Evolutionary conservation across 352 stramenopile species (phyloP).

Genomic region (Pythium diclinum): DNA sequence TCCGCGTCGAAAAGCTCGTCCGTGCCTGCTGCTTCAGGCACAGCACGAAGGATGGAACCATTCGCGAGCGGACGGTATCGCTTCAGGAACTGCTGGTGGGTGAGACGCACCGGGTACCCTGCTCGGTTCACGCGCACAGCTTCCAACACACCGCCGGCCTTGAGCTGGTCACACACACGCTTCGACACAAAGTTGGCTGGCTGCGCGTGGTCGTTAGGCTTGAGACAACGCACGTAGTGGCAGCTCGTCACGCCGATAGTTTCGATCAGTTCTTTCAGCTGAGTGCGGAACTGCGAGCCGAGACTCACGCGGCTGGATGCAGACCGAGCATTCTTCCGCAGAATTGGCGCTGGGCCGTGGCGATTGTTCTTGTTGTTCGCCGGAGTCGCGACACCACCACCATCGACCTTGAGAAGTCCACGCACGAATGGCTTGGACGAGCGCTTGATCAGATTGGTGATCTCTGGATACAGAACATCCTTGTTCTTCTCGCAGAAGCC

Average conservation of each 20-base stretch:
- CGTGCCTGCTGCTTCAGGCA: slow-evolving; percentile 49
- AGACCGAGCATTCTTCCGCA: slow-evolving; percentile 36
- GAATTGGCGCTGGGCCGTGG: slow-evolving; percentile 19
- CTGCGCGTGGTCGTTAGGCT: slow-evolving; percentile 96
- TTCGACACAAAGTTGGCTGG: slow-evolving; percentile 79
- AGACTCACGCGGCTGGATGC: slow-evolving; percentile 56
- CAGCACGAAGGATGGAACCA: slow-evolving; percentile 51
- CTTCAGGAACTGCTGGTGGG: slow-evolving; percentile 91
- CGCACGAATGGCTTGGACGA: slow-evolving; percentile 73
- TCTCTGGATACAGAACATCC: slow-evolving; percentile 87
- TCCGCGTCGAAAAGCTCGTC: slow-evolving; percentile 53
- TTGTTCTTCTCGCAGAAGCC: slow-evolving; percentile 97
- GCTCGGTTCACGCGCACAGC: slow-evolving; percentile 96
- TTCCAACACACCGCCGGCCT: slow-evolving; percentile 98
- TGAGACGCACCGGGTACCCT: slow-evolving; percentile 97
- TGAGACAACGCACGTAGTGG: slow-evolving; percentile 99
- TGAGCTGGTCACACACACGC: slow-evolving; percentile 95
- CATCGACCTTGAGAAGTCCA: slow-evolving; percentile 42
- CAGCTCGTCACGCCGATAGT: slow-evolving; percentile 93
- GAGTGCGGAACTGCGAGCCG: slow-evolving; percentile 89
- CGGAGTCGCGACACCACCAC: not conserved
- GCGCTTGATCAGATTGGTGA: slow-evolving; percentile 69
- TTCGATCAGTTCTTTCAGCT: slow-evolving; percentile 91
- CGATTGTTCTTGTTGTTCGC: not conserved
- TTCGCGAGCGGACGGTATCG: slow-evolving; percentile 84